Conservation (phyloP, 345 rosid genomes). For the Excoecaria agallocha region DNA sequence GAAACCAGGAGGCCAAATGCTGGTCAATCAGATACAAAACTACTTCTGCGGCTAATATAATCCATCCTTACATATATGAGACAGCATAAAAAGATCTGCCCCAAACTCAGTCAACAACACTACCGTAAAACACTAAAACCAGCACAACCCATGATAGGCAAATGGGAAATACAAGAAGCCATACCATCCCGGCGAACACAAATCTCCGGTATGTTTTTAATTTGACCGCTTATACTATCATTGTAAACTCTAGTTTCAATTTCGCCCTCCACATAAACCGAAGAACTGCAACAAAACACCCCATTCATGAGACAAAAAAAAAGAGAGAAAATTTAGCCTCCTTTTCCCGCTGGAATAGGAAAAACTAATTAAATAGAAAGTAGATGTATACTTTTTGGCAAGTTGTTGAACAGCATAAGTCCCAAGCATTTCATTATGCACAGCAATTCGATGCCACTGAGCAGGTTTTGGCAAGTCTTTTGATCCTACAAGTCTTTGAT, state of each 20-base stretch:
- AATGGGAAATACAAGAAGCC: not conserved
- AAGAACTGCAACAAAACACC: constrained; percentile 52
- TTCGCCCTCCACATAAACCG: constrained; percentile 94
- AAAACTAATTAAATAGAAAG: not conserved
- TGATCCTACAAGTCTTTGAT: constrained; percentile 60
- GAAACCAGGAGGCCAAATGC: not conserved
- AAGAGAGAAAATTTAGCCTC: not conserved
- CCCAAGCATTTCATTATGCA: constrained; percentile 75
- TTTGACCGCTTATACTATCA: constrained; percentile 77
- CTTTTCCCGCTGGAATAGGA: not conserved
- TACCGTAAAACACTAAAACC: not conserved
- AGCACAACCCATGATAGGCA: not conserved
- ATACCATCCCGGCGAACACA: constrained; percentile 84
- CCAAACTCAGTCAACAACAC: not conserved
- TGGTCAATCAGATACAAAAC: not conserved
- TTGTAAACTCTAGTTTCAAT: constrained; percentile 91
- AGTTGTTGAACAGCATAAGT: constrained; percentile 81
- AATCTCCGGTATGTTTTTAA: constrained; percentile 79
- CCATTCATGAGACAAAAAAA: constrained; percentile 22
- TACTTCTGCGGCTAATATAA: not conserved
- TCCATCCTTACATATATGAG: too few relatives aligned
- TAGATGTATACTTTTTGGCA: constrained; percentile 55
- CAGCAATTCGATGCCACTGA: constrained; percentile 97
- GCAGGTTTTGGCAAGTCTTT: constrained; percentile 70
- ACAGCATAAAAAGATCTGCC: not conserved